A percentile compares a stretch with the other conserved stretches of the same genome.
These are phyloP conservation scores for Solanum verrucosum DNA, from an alignment of 257 asterid genomes.

Conservation along the genomic window DNA sequence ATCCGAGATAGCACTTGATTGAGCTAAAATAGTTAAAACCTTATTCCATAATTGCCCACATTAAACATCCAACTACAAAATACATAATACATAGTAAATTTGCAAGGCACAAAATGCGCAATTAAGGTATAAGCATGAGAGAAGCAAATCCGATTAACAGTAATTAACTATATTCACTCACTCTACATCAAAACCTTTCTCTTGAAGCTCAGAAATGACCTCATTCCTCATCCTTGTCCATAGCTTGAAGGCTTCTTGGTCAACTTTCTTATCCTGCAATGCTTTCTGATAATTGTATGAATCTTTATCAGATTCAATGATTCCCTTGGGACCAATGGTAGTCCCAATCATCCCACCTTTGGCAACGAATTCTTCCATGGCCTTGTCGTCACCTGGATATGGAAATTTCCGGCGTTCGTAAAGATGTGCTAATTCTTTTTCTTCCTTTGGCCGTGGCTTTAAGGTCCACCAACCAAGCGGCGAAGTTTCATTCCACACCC, in stretches of 20 bases:
- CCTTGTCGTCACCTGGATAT: slow-evolving; percentile 80
- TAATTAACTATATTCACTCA: background rate
- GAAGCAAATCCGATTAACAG: background rate
- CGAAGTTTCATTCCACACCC: slow-evolving; percentile 81
- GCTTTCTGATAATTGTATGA: slow-evolving; percentile 53
- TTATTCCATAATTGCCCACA: background rate
- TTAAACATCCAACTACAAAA: background rate
- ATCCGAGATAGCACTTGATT: background rate
- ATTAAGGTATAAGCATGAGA: background rate
- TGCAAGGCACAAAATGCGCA: background rate
- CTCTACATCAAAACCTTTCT: slow-evolving; percentile 52
- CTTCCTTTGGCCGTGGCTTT: slow-evolving; percentile 83
- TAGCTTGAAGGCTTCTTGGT: slow-evolving; percentile 78
- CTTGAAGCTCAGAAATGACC: slow-evolving; percentile 66
- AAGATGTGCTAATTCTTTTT: slow-evolving; percentile 69
- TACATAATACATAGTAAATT: background rate
- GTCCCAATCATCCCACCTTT: slow-evolving; percentile 99
- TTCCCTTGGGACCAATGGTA: slow-evolving; percentile 82
- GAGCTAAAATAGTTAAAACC: background rate
- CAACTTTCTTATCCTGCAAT: slow-evolving; percentile 83
- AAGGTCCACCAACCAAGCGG: slow-evolving; percentile 96
- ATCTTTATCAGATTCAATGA: slow-evolving; percentile 53
- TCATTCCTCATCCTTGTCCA: slow-evolving; percentile 90
- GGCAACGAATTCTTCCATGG: slow-evolving; percentile 79
- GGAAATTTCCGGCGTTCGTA: slow-evolving; percentile 78